These are phyloP conservation scores for Panicum miliaceum DNA, from an alignment of 176 grass and related monocot species.

Conservation along the genomic window DNA sequence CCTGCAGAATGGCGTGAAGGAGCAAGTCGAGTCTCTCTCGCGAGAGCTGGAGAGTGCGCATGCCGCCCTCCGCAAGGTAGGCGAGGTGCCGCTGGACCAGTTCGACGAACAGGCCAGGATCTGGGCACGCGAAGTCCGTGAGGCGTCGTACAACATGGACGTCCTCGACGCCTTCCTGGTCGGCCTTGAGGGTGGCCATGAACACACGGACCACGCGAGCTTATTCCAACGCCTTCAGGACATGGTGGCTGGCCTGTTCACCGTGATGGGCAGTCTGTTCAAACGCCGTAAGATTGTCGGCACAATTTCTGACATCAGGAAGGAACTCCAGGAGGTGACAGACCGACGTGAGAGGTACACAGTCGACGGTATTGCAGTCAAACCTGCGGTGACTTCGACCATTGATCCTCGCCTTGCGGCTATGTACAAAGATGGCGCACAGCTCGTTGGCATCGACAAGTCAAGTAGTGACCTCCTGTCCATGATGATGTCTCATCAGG, in stretches of 20 bases:
- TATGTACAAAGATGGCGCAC: background rate
- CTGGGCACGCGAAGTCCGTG: background rate
- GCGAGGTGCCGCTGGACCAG: background rate
- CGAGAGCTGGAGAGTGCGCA: background rate
- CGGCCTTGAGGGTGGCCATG: background rate
- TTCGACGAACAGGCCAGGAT: background rate
- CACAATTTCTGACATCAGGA: too few species aligned
- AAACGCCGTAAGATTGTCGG: too few species aligned
- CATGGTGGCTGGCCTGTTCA: too few species aligned
- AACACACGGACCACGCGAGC: background rate
- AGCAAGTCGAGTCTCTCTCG: background rate
- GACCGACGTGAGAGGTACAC: too few species aligned
- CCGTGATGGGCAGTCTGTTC: too few species aligned
- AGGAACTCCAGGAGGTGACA: too few species aligned
- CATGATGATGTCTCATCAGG: background rate
- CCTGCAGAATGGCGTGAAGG: background rate
- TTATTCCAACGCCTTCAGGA: too few species aligned
- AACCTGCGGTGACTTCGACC: too few species aligned
- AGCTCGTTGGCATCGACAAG: background rate
- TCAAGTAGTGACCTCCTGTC: background rate
- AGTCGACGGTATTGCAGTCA: too few species aligned
- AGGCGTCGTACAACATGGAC: background rate
- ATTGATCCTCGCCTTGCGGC: too few species aligned
- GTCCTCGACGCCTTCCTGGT: background rate
- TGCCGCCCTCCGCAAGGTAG: background rate